Conservation (phyloP, 805 yeast species). For the Candida loeiensis region DNA sequence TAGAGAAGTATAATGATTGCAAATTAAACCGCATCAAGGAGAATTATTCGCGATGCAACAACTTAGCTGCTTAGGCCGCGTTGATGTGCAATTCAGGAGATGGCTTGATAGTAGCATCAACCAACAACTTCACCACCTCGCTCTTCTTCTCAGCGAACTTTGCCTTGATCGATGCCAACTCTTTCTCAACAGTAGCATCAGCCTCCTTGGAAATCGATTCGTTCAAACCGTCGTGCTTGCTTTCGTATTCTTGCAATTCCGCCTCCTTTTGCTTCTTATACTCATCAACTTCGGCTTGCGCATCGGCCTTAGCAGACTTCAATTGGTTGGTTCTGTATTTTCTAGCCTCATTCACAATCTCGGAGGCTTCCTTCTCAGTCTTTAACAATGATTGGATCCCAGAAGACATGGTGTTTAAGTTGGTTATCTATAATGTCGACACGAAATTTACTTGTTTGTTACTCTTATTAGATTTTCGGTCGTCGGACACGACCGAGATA, state of each 20-base stretch:
- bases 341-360: constrained; percentile 90
- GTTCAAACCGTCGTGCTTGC: constrained; percentile 71
- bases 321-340: constrained; percentile 81
- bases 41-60: background rate
- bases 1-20: background rate
- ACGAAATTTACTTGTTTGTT: constrained; percentile 1
- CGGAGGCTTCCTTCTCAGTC: constrained; percentile 98
- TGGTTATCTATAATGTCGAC: constrained; percentile 3
- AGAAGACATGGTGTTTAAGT: constrained; percentile 19
- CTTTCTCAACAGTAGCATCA: constrained; percentile 65
- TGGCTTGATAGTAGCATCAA: constrained; percentile 77
- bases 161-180: constrained; percentile 64
- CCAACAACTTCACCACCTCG: constrained; percentile 68
- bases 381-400: constrained; percentile 36
- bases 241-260: constrained; percentile 72
- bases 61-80: constrained; percentile 34
- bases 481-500: constrained; percentile 6
- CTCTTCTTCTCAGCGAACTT: constrained; percentile 59
- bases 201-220: constrained; percentile 77
- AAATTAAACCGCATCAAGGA: background rate
- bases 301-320: constrained; percentile 93
- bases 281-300: constrained; percentile 80
- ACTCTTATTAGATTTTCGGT: background rate
- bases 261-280: constrained; percentile 81
- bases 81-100: constrained; percentile 81